Evolutionary conservation across 805 yeast species (phyloP).

Genomic region (Wickerhamiella spandovensis): DNA sequence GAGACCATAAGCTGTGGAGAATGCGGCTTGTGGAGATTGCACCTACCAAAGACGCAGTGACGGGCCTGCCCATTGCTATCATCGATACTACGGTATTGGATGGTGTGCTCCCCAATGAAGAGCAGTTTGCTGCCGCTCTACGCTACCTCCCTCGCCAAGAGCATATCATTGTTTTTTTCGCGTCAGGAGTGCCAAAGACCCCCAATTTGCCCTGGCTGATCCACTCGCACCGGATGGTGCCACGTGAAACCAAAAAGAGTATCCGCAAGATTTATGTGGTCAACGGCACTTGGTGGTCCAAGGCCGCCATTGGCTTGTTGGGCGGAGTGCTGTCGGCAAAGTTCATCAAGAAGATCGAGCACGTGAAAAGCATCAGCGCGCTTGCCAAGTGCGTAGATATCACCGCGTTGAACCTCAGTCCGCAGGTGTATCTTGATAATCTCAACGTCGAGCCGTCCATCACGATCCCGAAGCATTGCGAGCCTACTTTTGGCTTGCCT

Average conservation of each 20-base stretch:
- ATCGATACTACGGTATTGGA: conserved; percentile 70
- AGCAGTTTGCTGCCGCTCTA: conserved; percentile 45
- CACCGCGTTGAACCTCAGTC: conserved; percentile 59
- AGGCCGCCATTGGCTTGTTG: conserved; percentile 29
- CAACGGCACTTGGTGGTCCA: conserved; percentile 79
- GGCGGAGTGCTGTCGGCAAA: conserved; percentile 46
- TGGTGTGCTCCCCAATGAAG: conserved; percentile 32
- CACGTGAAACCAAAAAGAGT: conserved; percentile 39
- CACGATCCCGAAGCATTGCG: conserved; percentile 31
- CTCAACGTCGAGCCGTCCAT: conserved; percentile 22
- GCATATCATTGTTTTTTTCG: conserved; percentile 60
- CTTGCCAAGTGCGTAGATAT: conserved; percentile 55
- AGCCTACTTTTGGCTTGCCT: conserved; percentile 23
- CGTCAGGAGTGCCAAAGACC: conserved; percentile 55
- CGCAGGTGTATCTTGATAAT: conserved; percentile 61
- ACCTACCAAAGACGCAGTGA: conserved; percentile 39
- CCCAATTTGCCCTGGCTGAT: conserved; percentile 62
- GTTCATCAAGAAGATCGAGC: conserved; percentile 30
- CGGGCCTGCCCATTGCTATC: conserved; percentile 60
- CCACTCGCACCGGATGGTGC: conserved; percentile 43
- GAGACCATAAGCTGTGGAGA: background rate
- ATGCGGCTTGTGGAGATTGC: conserved; percentile 18
- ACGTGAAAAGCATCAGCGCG: conserved; percentile 38
- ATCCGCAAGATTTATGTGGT: conserved; percentile 59
- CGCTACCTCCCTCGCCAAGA: conserved; percentile 44